Evolutionary conservation across 2,329 filamentous ascomycete species (phyloP).

Genomic region (Fonsecaea nubica): DNA sequence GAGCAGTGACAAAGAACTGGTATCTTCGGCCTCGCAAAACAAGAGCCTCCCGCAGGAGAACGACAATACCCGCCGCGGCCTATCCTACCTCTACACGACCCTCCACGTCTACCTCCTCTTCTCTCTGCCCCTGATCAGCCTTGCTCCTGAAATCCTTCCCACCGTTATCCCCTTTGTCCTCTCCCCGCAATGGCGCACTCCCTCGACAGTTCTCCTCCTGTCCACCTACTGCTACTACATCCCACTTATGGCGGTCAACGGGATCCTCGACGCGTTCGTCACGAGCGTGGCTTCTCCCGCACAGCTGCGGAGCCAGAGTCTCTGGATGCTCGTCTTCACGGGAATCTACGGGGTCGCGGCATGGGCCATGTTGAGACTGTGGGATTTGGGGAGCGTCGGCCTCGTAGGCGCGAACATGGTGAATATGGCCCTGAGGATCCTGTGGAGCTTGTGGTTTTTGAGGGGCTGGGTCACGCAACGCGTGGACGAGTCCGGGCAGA

Average conservation of each 20-base stretch:
- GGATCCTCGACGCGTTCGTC: constrained; percentile 90
- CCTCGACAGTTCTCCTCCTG: constrained; percentile 75
- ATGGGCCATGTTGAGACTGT: constrained; percentile 61
- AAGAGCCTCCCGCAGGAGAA: constrained; percentile 13
- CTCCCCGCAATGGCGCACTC: constrained; percentile 75
- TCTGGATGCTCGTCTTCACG: constrained; percentile 86
- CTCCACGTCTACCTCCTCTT: constrained; percentile 77
- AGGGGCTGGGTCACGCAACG: constrained; percentile 38
- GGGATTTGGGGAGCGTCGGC: constrained; percentile 75
- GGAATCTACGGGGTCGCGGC: constrained; percentile 75
- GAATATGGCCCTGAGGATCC: constrained; percentile 85
- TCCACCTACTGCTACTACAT: constrained; percentile 90
- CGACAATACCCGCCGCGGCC: constrained; percentile 24
- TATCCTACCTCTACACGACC: constrained; percentile 56
- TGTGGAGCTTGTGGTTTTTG: constrained; percentile 81
- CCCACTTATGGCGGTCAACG: constrained; percentile 88
- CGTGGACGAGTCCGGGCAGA: background rate
- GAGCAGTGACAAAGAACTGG: background rate
- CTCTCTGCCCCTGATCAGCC: constrained; percentile 68
- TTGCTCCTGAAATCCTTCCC: constrained; percentile 79
- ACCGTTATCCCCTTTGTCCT: constrained; percentile 76
- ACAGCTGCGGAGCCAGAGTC: constrained; percentile 77
- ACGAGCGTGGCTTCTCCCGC: constrained; percentile 78
- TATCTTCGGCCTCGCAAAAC: background rate
- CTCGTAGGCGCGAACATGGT: constrained; percentile 85